Conservation (phyloP, 192 early-diverging fungal species). For the Cetraspora pellucida region DNA sequence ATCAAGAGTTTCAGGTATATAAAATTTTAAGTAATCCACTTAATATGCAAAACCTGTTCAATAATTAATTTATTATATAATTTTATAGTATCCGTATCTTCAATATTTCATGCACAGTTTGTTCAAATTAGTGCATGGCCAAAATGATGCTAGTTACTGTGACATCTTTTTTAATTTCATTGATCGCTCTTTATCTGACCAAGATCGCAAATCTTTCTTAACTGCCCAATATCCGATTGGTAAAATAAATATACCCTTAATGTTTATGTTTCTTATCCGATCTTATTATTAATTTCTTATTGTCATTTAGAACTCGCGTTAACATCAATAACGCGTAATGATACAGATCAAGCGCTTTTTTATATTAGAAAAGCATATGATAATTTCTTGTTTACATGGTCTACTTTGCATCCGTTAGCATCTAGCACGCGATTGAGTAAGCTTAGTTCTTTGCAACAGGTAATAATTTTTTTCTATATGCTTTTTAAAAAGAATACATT, state of each 20-base stretch:
- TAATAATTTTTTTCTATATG: too few relatives aligned
- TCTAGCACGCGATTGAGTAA: constrained; percentile 45
- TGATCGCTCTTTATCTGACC: constrained; percentile 40
- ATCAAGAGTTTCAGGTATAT: constrained; percentile 41
- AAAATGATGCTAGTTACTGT: constrained; percentile 43
- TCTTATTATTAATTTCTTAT: not conserved
- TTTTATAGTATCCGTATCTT: constrained; percentile 52
- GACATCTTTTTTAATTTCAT: constrained; percentile 62
- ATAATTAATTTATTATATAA: not conserved
- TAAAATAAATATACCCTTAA: constrained; percentile 2
- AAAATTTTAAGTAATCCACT: not conserved
- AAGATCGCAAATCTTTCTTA: constrained; percentile 34
- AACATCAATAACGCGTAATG: constrained; percentile 40
- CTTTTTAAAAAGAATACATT: too few relatives aligned
- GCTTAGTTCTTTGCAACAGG: constrained; percentile 46
- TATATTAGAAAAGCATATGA: constrained; percentile 51
- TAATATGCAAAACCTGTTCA: not conserved
- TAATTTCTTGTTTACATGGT: constrained; percentile 48
- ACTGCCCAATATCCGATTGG: constrained; percentile 44
- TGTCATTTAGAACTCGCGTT: constrained; percentile 47
- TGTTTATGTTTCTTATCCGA: not conserved
- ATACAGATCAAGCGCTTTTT: constrained; percentile 49
- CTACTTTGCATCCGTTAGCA: constrained; percentile 54
- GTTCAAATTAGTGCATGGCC: constrained; percentile 51
- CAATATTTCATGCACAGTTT: constrained; percentile 57